Conservation (phyloP, 352 stramenopile species). For the Globisporangium solare region DNA sequence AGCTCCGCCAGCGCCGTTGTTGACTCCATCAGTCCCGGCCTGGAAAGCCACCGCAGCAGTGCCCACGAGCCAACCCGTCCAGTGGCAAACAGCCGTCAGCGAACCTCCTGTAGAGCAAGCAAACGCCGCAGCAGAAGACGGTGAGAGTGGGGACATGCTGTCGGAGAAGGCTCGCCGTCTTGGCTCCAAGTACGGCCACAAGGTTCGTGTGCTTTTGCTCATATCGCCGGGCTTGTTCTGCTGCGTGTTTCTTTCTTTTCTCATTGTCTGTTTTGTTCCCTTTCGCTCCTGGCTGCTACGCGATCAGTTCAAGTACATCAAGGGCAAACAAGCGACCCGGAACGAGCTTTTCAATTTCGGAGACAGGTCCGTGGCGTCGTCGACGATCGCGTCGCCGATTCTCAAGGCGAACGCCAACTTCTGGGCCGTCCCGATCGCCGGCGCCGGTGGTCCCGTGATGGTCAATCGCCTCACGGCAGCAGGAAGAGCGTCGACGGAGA, state of each 20-base stretch:
- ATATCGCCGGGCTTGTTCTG: neutral
- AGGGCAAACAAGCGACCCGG: conserved; percentile 51
- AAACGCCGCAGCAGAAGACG: neutral
- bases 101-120: neutral
- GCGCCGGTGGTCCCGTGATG: conserved; percentile 62
- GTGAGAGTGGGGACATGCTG: conserved; percentile 27
- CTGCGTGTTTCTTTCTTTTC: neutral
- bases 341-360: conserved; percentile 52
- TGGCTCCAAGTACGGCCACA: conserved; percentile 65
- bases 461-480: conserved; percentile 36
- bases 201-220: conserved; percentile 22
- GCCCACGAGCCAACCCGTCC: conserved; percentile 5
- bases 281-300: neutral
- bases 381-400: conserved; percentile 35
- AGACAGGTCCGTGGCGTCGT: conserved; percentile 36
- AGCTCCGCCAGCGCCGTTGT: neutral
- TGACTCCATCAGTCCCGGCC: conserved; percentile 7
- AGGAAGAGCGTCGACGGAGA: conserved; percentile 39
- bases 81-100: conserved; percentile 8
- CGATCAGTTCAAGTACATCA: conserved; percentile 71
- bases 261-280: neutral
- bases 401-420: conserved; percentile 53
- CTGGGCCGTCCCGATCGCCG: conserved; percentile 51
- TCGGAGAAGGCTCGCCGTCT: conserved; percentile 67
- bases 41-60: conserved; percentile 13